Conservation (phyloP, 1,139 yeast genomes). For the Pichia sp. region DNA sequence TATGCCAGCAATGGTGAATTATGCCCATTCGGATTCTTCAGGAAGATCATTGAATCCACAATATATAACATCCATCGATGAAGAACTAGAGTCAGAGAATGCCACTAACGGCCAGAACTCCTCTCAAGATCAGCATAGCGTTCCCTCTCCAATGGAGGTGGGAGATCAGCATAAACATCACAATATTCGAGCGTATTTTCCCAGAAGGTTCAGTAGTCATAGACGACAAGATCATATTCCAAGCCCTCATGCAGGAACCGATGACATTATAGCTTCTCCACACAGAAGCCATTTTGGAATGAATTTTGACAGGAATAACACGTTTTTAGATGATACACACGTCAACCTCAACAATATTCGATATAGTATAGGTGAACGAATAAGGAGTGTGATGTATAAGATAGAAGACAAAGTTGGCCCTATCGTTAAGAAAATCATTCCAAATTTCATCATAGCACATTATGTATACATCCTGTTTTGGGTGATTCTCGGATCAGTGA, state of each 20-base stretch:
- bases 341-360: slow-evolving; percentile 10
- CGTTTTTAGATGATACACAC: slow-evolving; percentile 13
- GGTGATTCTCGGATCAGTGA: slow-evolving; percentile 61
- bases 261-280: background rate
- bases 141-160: background rate
- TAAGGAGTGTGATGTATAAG: slow-evolving; percentile 27
- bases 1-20: background rate
- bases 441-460: slow-evolving; percentile 77
- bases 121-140: background rate
- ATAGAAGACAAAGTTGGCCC: slow-evolving; percentile 40
- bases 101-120: background rate
- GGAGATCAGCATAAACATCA: background rate
- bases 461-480: slow-evolving; percentile 56
- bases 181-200: background rate
- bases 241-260: background rate
- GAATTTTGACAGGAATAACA: slow-evolving; percentile 7
- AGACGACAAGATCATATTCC: background rate
- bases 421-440: slow-evolving; percentile 47
- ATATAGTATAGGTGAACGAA: slow-evolving; percentile 23
- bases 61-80: background rate
- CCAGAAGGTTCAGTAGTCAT: background rate
- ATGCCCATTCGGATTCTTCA: background rate
- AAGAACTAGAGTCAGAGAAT: background rate
- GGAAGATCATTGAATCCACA: background rate
- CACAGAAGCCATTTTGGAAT: background rate